Base-by-base conservation (phyloP, 2,329 filamentous ascomycete genomes). In the Pestalotiopsis sp. region DNA sequence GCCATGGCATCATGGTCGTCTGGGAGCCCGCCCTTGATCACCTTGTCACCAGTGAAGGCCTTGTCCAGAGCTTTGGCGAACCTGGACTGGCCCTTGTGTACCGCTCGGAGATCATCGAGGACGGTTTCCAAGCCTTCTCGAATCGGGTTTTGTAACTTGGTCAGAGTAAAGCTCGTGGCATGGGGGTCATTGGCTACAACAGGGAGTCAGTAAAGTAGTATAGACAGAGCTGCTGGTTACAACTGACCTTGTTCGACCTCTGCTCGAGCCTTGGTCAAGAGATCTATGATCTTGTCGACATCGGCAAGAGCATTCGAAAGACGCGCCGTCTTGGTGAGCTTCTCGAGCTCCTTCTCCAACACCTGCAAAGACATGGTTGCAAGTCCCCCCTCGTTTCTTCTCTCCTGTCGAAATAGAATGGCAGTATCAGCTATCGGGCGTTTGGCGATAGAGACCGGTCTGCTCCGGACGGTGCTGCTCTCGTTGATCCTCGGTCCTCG, bases 21-120 rank as follows among this genome's bases (percentile, higher is more conserved):
- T 14, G 91, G 92, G 0, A 95, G 89, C 14, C 92, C 84, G 14
- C 90, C 89, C 70, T 88, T 88, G n/a, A 93, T 84, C n/a, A 90
- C 89, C 71, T 88, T 88, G 70, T 89, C 87, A 81, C 91, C 91
- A 77, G 90, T 92, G 76, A 92, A 88, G n/a, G 76, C 93, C 85
- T 92, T 94, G 79, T 97, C 94, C 38, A 99, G 84, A 5, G 93
- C 90, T 78, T 95, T 97, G 73, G 91, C 91, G 80, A 97, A 97
- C 72, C 91, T 92, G 78, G 91, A 94, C 69, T 97, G 91, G 2
- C 91, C 91, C 71, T 91, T 92, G 74, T 97, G 92, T 2, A 96
- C 91, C 67, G 94, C 92, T 79, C 94, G 96, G 64, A 98, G 83
- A 75, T 94, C 91, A 66, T 92, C 90, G 73, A 92, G 95, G 52